Base-by-base conservation (phyloP, 2,329 filamentous ascomycete species). In the Ophiocordyceps robertsii region DNA sequence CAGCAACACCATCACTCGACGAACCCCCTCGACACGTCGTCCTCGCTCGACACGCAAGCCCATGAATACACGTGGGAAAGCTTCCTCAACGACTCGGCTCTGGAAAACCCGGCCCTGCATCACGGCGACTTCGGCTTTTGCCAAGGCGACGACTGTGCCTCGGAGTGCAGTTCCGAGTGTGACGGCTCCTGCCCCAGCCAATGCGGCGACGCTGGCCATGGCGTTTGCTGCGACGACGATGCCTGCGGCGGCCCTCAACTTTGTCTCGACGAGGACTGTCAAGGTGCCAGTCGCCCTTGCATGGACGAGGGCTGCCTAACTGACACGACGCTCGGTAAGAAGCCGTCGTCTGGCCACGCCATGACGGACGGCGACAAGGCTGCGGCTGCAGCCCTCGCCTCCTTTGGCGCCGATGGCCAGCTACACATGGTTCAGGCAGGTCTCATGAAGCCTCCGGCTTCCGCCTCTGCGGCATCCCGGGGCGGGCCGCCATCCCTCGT, bases 141-240 rank as follows among this genome's bases (percentile, higher is more conserved):
- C 39, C 39, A 45, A 7, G 52, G 52, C n/a, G 55, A 55, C n/a
- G 59, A 59, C 35, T 56, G 53, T 37, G 53, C 51, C 11, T 59
- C 60, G 16, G 51, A 55, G 39, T 64, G 62, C 50, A 56, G 51
- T 45, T 62, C 59, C 16, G 51, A 58, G 12, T 66, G 63, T 42
- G 58, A 53, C 7, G 53, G 51, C 38, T 57, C 49, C 31, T 64
- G 62, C 39, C 50, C 53, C 33, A 60, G 57, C 47, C 52, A 64
- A 37, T 65, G 60, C 39, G 60, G 54, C 36, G 57, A 58, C 6
- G 50, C 47, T 19, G 53, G 53, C 21, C 53, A 53, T 17, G 56
- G 48, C 39, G 52, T 62, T 37, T 60, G 60, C 40, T 67, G 64
- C 43, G 56, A 57, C 27, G 58, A 63, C 41, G 53, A 56, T 30